Base-by-base conservation (phyloP, 2,329 filamentous ascomycete species). In the Penicillium sumatraense region DNA sequence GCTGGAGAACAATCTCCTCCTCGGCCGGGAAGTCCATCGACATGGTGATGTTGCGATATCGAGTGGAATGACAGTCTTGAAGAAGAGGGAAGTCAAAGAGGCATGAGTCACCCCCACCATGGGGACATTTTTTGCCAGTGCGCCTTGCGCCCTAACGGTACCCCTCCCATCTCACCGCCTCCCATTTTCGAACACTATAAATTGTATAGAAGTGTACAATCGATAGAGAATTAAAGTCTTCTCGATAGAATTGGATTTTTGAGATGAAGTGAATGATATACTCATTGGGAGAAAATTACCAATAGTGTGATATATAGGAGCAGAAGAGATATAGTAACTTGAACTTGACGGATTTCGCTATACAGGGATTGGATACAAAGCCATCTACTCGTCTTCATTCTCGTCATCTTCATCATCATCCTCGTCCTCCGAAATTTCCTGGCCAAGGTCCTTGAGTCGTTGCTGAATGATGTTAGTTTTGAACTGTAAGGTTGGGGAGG, bases 21-120 rank as follows among this genome's bases (percentile, higher is more conserved):
- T 95, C 90, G 75, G 90, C 89, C 54, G 93, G 89, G 75, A 98
- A 98, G 78, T 93, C 86, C 80, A 98, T 93, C 71, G 89, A 91
- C 89, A 93, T 91, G 68, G 71, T 73, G 67, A 16, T 56, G 41
- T 29, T 63, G 51, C 51, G 44, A 56, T 44, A 55, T 56, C 48
- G 57, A 49, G 44, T 54, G 53, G 46, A 58, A 42, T 44, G 53
- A 56, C 57, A 56, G 18, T 42, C 40, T 42, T 44, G 53, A 59
- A 68, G 64, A 66, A 65, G 67, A 67, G 65, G 36, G 53, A 54
- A 55, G 50, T 38, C 42, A 57, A 49, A 53, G 26, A 38, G 51
- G 46, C 51, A 54, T 66, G 64, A 66, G 54, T 66, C 64, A 66
- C 63, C 64, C 40, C 63, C 61, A 53, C 60, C 53, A 53, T 42